Percentiles rank a stretch among this genome's conserved stretches.
Conservation (phyloP, 2,329 filamentous ascomycete species). For the Byssochlamys sp. region DNA sequence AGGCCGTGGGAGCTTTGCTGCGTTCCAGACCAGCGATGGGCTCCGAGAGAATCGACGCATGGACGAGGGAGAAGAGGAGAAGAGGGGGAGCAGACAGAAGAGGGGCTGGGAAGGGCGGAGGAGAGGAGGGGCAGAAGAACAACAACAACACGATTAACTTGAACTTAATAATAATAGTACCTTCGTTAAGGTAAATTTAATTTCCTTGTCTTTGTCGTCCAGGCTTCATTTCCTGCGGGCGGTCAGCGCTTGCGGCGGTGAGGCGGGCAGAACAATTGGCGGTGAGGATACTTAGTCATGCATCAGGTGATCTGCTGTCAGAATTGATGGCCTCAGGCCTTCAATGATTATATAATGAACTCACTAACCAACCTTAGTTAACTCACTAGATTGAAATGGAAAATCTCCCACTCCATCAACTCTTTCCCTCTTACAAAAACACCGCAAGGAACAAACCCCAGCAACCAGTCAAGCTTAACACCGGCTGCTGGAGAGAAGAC, state of each 20-base stretch:
- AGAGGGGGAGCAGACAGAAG: conserved; percentile 7
- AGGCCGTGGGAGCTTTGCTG: neutral
- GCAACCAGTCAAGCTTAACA: neutral
- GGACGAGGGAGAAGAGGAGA: conserved; percentile 9
- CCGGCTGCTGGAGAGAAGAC: neutral
- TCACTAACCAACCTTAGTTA: too few species aligned
- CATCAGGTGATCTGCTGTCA: too few species aligned
- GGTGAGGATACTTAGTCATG: too few species aligned
- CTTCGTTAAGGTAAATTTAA: too few species aligned
- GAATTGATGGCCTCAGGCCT: too few species aligned
- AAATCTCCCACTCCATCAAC: too few species aligned
- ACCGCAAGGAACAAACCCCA: neutral
- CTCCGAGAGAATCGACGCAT: conserved; percentile 6
- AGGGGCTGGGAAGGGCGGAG: conserved; percentile 3
- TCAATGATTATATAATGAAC: too few species aligned
- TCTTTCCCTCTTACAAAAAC: neutral
- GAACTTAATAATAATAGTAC: neutral
- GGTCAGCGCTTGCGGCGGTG: too few species aligned
- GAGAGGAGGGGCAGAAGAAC: neutral
- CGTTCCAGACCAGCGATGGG: conserved; percentile 13
- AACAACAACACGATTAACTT: neutral
- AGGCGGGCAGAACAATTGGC: too few species aligned
- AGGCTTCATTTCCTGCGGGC: too few species aligned
- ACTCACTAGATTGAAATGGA: too few species aligned
- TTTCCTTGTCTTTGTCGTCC: too few species aligned